Evolutionary conservation across 176 grass and related monocot species (phyloP), one percentile per base, ranked within the genome.

Genomic region (Poa pratensis): DNA sequence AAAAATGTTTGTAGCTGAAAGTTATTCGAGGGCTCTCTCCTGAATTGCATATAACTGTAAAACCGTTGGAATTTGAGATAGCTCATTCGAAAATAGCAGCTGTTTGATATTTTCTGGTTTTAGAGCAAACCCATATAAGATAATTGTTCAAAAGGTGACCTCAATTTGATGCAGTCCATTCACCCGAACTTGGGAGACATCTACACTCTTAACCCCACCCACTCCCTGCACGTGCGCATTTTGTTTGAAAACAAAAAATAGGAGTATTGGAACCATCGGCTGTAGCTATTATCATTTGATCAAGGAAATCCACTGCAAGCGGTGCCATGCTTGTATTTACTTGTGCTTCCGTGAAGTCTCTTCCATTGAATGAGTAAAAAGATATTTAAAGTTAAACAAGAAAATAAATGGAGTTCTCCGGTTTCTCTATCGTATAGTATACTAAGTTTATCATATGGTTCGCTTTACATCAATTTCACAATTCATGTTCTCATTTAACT

Each of bases 241-340:
- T 60, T 65, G 40, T 79, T 73, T 28, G 32, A 84, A 74, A 58
- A 28, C 66, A 18, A 65, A 65, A 65, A 65, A 8, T 65, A 65
- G 27, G 62, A 65, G 28, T 8, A 10, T 23, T 18, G 39, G 35
- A 8, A 5, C 57, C 20, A 23, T 81, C 39, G 45, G 37, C 32
- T 23, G 42, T 72, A 86, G 84, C 35, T 79, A 15, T 20, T 76
- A 39, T 13, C 50, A 27, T 82, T 83, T 37, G 35, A 69, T 83
- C 1, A 50, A 58, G 69, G 73, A 27, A 66, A 66, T 79, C 23
- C 24, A 54, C 59, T 5, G 48, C n/a, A 75, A 87, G 53, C 7
- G 42, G 35, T 65, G 49, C 24, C 37, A n/a, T 85, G 20, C 16
- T 78, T 73, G 58, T 30, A 74, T 84, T 46, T 18, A 73, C 26